These are phyloP conservation scores for Thymus quinquecostatus DNA, from an alignment of 257 asterid species.

Conservation along the genomic window DNA sequence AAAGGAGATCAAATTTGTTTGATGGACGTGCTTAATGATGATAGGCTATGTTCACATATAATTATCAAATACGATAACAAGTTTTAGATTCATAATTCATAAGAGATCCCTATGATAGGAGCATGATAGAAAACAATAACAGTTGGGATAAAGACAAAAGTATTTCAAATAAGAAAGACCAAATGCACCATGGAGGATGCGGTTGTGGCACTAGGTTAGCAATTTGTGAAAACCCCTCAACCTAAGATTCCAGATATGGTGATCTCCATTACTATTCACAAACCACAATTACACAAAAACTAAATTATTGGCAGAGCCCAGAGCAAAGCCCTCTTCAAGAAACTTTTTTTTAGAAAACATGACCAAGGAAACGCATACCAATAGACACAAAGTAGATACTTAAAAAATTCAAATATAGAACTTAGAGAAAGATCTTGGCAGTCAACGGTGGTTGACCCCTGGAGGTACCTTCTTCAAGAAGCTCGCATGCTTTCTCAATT, in stretches of 20 bases:
- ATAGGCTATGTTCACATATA: conserved; percentile 5
- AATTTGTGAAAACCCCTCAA: background rate
- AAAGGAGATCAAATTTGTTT: background rate
- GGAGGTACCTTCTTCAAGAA: conserved; percentile 90
- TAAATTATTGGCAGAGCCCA: background rate
- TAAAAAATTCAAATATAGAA: conserved; percentile 27
- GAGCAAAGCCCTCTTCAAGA: conserved; percentile 16
- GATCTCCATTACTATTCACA: background rate
- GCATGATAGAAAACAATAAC: background rate
- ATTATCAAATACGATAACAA: background rate
- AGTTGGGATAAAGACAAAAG: conserved; percentile 4
- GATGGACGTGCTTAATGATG: background rate
- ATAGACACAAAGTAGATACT: background rate
- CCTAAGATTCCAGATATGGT: background rate
- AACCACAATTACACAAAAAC: conserved; percentile 4
- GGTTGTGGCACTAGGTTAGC: conserved; percentile 5
- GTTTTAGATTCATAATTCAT: conserved; percentile 1
- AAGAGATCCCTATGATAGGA: background rate
- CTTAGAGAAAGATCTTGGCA: conserved; percentile 26
- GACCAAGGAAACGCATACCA: conserved; percentile 5
- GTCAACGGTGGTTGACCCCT: conserved; percentile 30
- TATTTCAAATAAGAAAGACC: conserved; percentile 3
- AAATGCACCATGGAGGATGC: conserved; percentile 4
- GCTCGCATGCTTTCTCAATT: conserved; percentile 74
- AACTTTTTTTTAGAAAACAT: conserved; percentile 12